Percentiles rank a stretch among this genome's conserved stretches.
phyloP scores from a whole-genome alignment of 2,329 filamentous ascomycete species.

The Colletotrichum sp. region DNA sequence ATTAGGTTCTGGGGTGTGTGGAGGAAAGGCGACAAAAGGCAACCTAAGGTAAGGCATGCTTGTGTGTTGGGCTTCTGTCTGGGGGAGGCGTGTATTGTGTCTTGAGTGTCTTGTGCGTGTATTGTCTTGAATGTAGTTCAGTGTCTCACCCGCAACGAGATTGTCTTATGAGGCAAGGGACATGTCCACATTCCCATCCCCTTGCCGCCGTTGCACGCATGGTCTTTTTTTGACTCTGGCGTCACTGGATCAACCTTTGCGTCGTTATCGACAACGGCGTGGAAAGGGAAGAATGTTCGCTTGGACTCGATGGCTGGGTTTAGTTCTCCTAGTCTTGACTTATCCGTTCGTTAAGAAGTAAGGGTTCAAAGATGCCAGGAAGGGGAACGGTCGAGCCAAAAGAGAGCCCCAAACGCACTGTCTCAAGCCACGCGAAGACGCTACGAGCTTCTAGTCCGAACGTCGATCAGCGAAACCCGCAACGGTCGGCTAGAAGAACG shows the following conservation, averaged over 20 bases:
- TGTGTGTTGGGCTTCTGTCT: not conserved
- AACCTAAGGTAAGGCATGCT: not conserved
- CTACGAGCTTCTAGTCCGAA: constrained; percentile 7
- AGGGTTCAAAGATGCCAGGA: not conserved
- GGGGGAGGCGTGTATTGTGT: not conserved
- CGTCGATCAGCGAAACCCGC: not conserved
- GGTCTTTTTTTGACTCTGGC: not conserved
- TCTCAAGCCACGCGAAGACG: constrained; percentile 16
- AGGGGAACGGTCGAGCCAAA: not conserved
- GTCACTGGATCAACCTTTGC: not conserved
- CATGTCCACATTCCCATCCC: not conserved
- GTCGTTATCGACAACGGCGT: not conserved
- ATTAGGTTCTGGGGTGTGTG: not conserved
- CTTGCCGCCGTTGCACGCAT: not conserved
- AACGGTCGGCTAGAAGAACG: constrained; percentile 14
- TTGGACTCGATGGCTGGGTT: not conserved
- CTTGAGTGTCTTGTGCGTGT: not conserved
- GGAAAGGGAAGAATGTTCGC: not conserved
- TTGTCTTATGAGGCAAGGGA: not conserved
- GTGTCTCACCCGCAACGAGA: constrained; percentile 2
- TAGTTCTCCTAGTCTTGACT: not conserved
- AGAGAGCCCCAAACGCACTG: not conserved
- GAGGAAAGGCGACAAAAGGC: not conserved
- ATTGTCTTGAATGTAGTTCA: not conserved
- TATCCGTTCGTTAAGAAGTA: not conserved